A percentile compares a stretch with the other conserved stretches of the same genome.
Evolutionary conservation across 2,329 filamentous ascomycete genomes (phyloP).

Genomic region (Calcarisporium arbuscula): DNA sequence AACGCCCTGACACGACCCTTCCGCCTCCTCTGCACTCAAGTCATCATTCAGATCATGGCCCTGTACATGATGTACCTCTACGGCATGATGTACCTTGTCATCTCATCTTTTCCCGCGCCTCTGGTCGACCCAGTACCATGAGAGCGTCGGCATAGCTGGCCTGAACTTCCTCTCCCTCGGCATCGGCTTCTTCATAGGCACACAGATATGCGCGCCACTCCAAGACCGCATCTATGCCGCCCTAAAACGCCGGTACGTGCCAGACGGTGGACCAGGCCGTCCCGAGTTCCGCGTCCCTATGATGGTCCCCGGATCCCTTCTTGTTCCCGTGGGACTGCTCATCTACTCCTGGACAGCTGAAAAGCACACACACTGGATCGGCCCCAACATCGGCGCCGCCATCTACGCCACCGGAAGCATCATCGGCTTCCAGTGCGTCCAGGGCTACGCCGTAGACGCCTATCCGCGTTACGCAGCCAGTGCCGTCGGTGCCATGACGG

Average conservation of each 20-base stretch:
- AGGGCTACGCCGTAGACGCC: conserved; percentile 40
- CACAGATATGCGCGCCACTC: conserved; percentile 33
- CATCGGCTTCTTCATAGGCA: conserved; percentile 21
- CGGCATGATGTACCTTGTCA: conserved; percentile 51
- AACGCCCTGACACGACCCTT: conserved; percentile 61
- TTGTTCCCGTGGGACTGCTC: conserved; percentile 37
- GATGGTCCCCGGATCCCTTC: conserved; percentile 32
- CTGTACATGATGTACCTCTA: conserved; percentile 62
- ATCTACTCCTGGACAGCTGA: conserved; percentile 41
- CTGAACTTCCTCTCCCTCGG: conserved; percentile 24
- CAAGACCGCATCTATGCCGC: conserved; percentile 39
- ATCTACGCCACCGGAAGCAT: conserved; percentile 33
- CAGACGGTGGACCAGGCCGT: conserved; percentile 25
- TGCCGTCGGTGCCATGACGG: conserved; percentile 36
- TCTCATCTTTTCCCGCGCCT: conserved; percentile 44
- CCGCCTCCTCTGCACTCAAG: conserved; percentile 52
- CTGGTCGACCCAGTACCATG: conserved; percentile 52
- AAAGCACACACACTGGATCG: conserved; percentile 36
- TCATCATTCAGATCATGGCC: conserved; percentile 61
- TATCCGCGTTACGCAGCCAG: conserved; percentile 41
- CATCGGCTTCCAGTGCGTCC: conserved; percentile 37
- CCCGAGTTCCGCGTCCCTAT: conserved; percentile 38
- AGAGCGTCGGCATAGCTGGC: conserved; percentile 43
- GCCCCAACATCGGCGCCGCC: conserved; percentile 35
- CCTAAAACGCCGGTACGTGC: conserved; percentile 32